Base-by-base conservation (phyloP, 441 rosid genomes). In the Metrosideros polymorpha region DNA sequence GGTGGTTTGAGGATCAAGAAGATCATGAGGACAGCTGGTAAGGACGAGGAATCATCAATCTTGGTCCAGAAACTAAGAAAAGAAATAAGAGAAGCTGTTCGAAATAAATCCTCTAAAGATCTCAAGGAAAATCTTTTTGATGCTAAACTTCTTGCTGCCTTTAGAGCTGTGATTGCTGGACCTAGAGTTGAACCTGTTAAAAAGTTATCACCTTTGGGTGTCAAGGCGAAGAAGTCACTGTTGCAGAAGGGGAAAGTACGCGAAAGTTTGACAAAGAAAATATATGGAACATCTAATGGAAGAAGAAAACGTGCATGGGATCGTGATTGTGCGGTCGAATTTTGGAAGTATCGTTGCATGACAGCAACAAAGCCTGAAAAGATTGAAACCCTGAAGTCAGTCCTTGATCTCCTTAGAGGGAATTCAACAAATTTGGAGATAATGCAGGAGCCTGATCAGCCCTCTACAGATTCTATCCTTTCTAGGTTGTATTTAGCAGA, bases 171-270 rank as follows among this genome's bases (percentile, higher is more conserved):
- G 84, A 92, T 98, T 86, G 92, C 98, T 12, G 96, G 93, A 87
- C 91, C 98, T 45, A 91, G 92, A 92, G 75, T 90, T 76, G 99
- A 94, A 85, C 90, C 93, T 85, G 91, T 90, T 61, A 88, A 88
- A 55, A 94, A 92, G 88, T 66, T 93, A 75, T 85, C 96, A 57
- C 95, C 95, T 86, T 87, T 92, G 82, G 92, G 96, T 86, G 59
- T 96, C 88, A 96, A 98, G 92, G 93, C 94, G 84, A 98, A 93
- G 92, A 98, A 93, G 90, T 89, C 94, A 76, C 88, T 98, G 93
- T 90, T 98, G 91, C 99, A 97, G 90, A 98, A 96, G 92, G 99
- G 99, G 85, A 98, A 96, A 94, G 94, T 97, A 76, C 96, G 99
- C 79, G 99, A 98, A 91, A 96, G 94, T 93, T 93, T 98, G 79